Evolutionary conservation across 164 flowering plant genomes (phyloP).

Genomic region (Akebia trifoliata): DNA sequence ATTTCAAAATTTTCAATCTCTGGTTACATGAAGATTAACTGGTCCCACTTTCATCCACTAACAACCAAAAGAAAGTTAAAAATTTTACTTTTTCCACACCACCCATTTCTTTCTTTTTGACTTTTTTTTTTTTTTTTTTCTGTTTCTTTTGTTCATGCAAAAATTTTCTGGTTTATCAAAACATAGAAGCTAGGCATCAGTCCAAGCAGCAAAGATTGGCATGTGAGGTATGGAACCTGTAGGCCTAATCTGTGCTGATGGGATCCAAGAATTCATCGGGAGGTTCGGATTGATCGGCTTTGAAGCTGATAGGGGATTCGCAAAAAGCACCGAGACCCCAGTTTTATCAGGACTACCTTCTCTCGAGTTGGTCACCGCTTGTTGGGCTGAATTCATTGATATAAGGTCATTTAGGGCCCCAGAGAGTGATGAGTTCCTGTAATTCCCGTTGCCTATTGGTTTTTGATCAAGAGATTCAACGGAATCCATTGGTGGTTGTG

Average conservation of each 20-base stretch:
- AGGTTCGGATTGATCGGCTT: slow-evolving; percentile 23
- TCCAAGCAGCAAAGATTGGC: slow-evolving; percentile 84
- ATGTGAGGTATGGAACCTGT: slow-evolving; percentile 52
- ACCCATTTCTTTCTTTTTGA: not conserved
- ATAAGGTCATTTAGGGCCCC: slow-evolving; percentile 46
- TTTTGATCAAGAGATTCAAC: slow-evolving; percentile 34
- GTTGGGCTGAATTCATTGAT: slow-evolving; percentile 20
- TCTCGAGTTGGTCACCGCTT: slow-evolving; percentile 47
- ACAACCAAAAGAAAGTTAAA: too few relatives aligned
- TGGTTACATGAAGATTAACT: slow-evolving; percentile 23
- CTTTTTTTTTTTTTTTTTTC: slow-evolving; percentile 3
- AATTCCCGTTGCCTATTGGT: slow-evolving; percentile 12
- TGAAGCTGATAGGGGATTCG: slow-evolving; percentile 31
- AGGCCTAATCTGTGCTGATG: slow-evolving; percentile 45
- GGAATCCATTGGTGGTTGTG: slow-evolving; percentile 14
- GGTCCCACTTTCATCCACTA: slow-evolving; percentile 26
- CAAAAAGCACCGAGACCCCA: slow-evolving; percentile 30
- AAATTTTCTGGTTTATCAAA: slow-evolving; percentile 9
- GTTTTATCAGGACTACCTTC: slow-evolving; percentile 65
- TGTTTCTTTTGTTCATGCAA: slow-evolving; percentile 28
- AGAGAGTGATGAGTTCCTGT: slow-evolving; percentile 27
- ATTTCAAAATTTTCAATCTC: slow-evolving; percentile 17
- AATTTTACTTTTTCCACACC: slow-evolving; percentile 2
- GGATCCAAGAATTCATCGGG: slow-evolving; percentile 43
- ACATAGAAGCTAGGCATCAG: slow-evolving; percentile 30